These are phyloP conservation scores for Kluyveromyces starmeri DNA, from an alignment of 805 yeast genomes.

Conservation along the genomic window DNA sequence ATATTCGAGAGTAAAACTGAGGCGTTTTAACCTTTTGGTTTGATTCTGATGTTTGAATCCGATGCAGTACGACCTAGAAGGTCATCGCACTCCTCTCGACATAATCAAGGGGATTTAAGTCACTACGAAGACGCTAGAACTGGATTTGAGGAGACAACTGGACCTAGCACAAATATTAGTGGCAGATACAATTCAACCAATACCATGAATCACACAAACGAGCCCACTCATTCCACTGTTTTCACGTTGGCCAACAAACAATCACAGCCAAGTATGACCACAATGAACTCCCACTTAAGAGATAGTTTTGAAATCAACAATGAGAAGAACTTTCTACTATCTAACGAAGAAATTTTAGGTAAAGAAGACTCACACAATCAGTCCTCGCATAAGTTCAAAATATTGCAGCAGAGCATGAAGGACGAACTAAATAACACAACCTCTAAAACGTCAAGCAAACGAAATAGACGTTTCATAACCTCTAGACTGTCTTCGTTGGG, in stretches of 20 bases:
- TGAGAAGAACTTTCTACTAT: neutral
- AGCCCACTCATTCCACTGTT: conserved; percentile 18
- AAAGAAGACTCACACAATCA: conserved; percentile 5
- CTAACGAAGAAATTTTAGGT: neutral
- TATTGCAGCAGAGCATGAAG: conserved; percentile 19
- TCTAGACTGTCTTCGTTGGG: conserved; percentile 21
- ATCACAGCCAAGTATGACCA: conserved; percentile 21
- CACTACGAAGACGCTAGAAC: conserved; percentile 1
- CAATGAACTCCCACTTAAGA: conserved; percentile 13
- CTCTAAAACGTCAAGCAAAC: conserved; percentile 18
- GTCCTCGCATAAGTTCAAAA: conserved; percentile 16
- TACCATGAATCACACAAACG: conserved; percentile 7
- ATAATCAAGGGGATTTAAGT: neutral
- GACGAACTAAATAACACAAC: conserved; percentile 17
- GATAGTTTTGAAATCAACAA: conserved; percentile 6
- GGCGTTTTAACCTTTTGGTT: too few relatives aligned
- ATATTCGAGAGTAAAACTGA: too few relatives aligned
- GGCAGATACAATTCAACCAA: neutral
- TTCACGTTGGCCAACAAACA: conserved; percentile 14
- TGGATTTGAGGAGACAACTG: neutral
- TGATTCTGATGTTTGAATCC: neutral
- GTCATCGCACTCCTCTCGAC: neutral
- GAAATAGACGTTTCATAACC: conserved; percentile 21
- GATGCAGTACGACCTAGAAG: neutral
- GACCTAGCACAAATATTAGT: neutral